A percentile compares a stretch with the other conserved stretches of the same genome.
phyloP scores from a whole-genome alignment of 1,139 yeast genomes.

The Diutina siamensis region DNA sequence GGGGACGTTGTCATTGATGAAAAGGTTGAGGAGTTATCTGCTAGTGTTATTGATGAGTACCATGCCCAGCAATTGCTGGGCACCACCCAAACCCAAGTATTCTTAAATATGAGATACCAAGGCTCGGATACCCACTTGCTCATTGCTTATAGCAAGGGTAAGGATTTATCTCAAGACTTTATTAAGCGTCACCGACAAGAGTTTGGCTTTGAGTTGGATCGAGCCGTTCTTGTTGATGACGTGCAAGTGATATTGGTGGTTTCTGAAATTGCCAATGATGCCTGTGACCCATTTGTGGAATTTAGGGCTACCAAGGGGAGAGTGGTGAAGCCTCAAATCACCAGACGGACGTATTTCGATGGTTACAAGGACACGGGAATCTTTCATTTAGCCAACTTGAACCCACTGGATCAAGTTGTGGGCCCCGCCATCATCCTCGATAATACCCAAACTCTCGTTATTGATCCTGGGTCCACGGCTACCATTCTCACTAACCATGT shows the following conservation, averaged over 20 bases:
- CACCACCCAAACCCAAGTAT: slow-evolving; percentile 38
- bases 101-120: slow-evolving; percentile 66
- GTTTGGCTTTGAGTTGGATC: slow-evolving; percentile 52
- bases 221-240: slow-evolving; percentile 67
- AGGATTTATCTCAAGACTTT: slow-evolving; percentile 19
- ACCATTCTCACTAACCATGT: slow-evolving; percentile 49
- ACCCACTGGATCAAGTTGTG: slow-evolving; percentile 37
- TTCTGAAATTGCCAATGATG: slow-evolving; percentile 20
- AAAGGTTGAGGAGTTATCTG: slow-evolving; percentile 14
- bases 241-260: slow-evolving; percentile 44
- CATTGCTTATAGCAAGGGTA: slow-evolving; percentile 21
- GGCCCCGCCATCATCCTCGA: slow-evolving; percentile 87
- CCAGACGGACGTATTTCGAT: slow-evolving; percentile 21
- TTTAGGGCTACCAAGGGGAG: slow-evolving; percentile 9
- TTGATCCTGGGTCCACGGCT: slow-evolving; percentile 65
- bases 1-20: background rate
- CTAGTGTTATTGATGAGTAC: slow-evolving; percentile 22
- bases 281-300: slow-evolving; percentile 26
- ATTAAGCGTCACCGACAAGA: slow-evolving; percentile 44
- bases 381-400: slow-evolving; percentile 36
- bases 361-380: slow-evolving; percentile 45
- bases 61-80: slow-evolving; percentile 19
- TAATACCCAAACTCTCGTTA: slow-evolving; percentile 74
- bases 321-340: background rate
- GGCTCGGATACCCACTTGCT: slow-evolving; percentile 85